Evolutionary conservation across 345 rosid genomes (phyloP).

Genomic region (Lenwebbia sp.): DNA sequence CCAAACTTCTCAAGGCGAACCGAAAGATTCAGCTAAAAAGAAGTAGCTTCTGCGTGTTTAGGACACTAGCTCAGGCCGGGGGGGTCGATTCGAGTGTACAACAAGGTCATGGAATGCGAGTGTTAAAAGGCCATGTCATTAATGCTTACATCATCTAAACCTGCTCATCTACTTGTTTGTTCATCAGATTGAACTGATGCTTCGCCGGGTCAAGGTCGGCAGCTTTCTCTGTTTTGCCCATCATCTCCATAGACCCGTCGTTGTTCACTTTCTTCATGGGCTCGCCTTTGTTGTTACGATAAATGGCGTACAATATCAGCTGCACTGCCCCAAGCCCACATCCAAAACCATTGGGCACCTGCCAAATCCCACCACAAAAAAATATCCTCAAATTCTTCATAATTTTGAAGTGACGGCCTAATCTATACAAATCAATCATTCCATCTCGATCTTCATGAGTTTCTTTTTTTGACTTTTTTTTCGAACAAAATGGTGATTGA

Average conservation of each 20-base stretch:
- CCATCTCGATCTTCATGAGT: not conserved
- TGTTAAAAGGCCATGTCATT: not conserved
- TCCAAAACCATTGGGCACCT: slow-evolving; percentile 97
- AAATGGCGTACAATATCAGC: slow-evolving; percentile 68
- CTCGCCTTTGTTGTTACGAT: slow-evolving; percentile 26
- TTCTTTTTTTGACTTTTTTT: too few species aligned
- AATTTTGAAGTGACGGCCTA: not conserved
- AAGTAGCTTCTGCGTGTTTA: too few species aligned
- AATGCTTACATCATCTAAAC: not conserved
- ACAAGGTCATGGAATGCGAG: not conserved
- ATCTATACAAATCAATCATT: not conserved
- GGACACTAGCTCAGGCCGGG: too few species aligned
- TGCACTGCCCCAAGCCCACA: slow-evolving; percentile 66
- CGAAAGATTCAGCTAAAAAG: too few species aligned
- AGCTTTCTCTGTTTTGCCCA: not conserved
- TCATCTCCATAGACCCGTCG: slow-evolving; percentile 1
- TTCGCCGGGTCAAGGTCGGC: not conserved
- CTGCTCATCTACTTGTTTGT: not conserved
- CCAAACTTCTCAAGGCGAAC: too few species aligned
- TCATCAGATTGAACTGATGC: not conserved
- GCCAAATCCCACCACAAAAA: not conserved
- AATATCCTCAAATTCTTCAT: not conserved
- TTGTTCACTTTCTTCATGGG: not conserved
- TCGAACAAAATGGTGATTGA: too few species aligned
- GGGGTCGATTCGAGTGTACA: not conserved